These are phyloP conservation scores for Claviceps paspali DNA, from an alignment of 2,329 filamentous ascomycete genomes.

Conservation along the genomic window DNA sequence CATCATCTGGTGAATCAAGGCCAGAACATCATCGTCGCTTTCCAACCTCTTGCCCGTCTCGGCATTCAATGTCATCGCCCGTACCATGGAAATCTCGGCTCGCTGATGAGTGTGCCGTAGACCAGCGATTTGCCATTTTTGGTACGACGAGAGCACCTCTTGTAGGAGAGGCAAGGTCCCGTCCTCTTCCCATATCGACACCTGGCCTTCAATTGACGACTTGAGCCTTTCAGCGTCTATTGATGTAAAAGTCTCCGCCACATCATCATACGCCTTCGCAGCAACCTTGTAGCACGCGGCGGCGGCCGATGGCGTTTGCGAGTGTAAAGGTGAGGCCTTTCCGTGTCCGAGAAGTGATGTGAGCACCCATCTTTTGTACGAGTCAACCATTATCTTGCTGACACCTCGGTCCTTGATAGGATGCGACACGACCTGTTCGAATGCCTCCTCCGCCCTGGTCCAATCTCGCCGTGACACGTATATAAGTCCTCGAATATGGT, in stretches of 20 bases:
- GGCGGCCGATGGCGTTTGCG: conserved; percentile 35
- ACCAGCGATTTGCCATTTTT: conserved; percentile 59
- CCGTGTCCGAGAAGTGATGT: conserved; percentile 59
- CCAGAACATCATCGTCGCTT: conserved; percentile 27
- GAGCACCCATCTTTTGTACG: conserved; percentile 84
- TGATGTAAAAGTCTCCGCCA: conserved; percentile 54
- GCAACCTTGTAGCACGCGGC: conserved; percentile 41
- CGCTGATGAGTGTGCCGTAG: conserved; percentile 57
- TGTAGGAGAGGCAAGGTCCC: conserved; percentile 56
- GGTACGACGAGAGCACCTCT: conserved; percentile 55
- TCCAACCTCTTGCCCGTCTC: conserved; percentile 31
- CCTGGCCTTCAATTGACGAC: conserved; percentile 45
- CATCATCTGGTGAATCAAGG: conserved; percentile 40
- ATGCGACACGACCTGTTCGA: conserved; percentile 51
- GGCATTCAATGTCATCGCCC: conserved; percentile 34
- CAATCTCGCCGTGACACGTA: conserved; percentile 48
- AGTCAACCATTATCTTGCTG: conserved; percentile 71
- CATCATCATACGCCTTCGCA: conserved; percentile 52
- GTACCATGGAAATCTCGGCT: conserved; percentile 38
- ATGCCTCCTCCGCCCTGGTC: conserved; percentile 43
- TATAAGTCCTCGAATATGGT: conserved; percentile 47
- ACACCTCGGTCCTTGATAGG: conserved; percentile 46
- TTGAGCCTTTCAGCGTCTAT: conserved; percentile 39
- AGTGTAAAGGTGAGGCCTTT: conserved; percentile 37
- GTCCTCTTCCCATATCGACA: conserved; percentile 50